Conservation (phyloP, 108 stramenopile genomes). For the Parietichytrium sp. region DNA sequence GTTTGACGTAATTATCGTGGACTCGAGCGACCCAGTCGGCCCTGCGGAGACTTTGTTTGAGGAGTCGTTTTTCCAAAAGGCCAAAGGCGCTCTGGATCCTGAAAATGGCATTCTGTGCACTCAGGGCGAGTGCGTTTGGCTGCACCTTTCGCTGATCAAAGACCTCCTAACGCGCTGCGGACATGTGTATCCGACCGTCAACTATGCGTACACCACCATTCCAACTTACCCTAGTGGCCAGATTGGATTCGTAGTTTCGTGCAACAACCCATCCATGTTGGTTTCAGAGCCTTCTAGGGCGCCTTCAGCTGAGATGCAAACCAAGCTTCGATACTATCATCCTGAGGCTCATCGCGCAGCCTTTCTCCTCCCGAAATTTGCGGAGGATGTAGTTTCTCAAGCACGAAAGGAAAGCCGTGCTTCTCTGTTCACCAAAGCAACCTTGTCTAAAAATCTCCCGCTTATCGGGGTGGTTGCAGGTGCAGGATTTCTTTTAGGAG, state of each 20-base stretch:
- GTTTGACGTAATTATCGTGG: constrained; percentile 77
- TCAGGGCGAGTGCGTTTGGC: constrained; percentile 97
- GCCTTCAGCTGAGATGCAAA: constrained; percentile 59
- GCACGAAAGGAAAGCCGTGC: constrained; percentile 18
- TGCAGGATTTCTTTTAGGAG: not conserved
- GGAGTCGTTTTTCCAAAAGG: constrained; percentile 85
- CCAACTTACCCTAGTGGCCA: constrained; percentile 97
- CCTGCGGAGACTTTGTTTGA: constrained; percentile 92
- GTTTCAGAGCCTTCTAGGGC: constrained; percentile 24
- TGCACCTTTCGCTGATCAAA: constrained; percentile 83
- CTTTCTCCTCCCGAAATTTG: constrained; percentile 83
- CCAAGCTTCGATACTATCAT: constrained; percentile 80
- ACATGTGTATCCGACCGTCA: constrained; percentile 74
- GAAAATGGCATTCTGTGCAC: constrained; percentile 86
- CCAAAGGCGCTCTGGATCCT: constrained; percentile 77
- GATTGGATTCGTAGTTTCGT: constrained; percentile 85
- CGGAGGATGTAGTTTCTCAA: constrained; percentile 44
- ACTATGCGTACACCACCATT: constrained; percentile 95
- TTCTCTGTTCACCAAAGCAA: not conserved
- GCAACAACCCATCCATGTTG: not conserved
- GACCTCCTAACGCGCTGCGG: constrained; percentile 72
- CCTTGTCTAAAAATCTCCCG: not conserved
- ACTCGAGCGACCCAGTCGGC: constrained; percentile 86
- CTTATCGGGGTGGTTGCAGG: not conserved
- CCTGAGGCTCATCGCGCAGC: constrained; percentile 81